Evolutionary conservation across 768 basidiomycete genomes (phyloP), one percentile per base, ranked within the genome.

Genomic region (Boletus insuetus): DNA sequence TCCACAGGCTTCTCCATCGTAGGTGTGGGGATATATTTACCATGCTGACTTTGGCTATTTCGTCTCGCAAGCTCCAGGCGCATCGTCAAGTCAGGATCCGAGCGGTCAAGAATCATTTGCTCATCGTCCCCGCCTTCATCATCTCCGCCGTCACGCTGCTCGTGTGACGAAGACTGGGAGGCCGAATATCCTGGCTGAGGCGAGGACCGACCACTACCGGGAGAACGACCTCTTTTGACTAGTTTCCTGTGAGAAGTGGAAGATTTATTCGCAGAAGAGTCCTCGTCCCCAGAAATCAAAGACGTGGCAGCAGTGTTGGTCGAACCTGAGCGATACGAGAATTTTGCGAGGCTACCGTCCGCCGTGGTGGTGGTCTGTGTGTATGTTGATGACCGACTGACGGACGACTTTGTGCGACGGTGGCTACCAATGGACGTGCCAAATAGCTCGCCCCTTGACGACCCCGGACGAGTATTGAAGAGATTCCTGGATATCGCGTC

Each of bases 401-500:
- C 73, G 0, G 81, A 79, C 3, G 91, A 91, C 64, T 88, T 87
- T 53, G 68, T 62, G 14, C 68, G 84, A 55, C 81, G 81, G 65
- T 84, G 84, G 53, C 84, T 77, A 62, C 79, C 87, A 35, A 88
- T 82, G 0, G 87, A 85, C 6, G 83, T 84, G 31, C 85, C 81
- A 65, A 94, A 92, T 53, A 92, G 77, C 58, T 94, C 91, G 32
- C 81, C 82, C 73, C 85, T 84, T 10, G 83, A 75, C 12, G 82
- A 82, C 10, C 86, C 89, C 31, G 87, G 80, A 3, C 84, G 82
- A 7, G 82, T 68, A 62, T 81, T 84, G 73, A 97, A 95, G 29
- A 98, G 79, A 70, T 93, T 94, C 42, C 92, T 83, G 19, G 92
- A 94, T 61, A 98, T 87, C 19, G 84, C 88, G 64, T 98, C 94